These are phyloP conservation scores for Tetracladium setigerum DNA, from an alignment of 495 filamentous ascomycete genomes.

Conservation along the genomic window DNA sequence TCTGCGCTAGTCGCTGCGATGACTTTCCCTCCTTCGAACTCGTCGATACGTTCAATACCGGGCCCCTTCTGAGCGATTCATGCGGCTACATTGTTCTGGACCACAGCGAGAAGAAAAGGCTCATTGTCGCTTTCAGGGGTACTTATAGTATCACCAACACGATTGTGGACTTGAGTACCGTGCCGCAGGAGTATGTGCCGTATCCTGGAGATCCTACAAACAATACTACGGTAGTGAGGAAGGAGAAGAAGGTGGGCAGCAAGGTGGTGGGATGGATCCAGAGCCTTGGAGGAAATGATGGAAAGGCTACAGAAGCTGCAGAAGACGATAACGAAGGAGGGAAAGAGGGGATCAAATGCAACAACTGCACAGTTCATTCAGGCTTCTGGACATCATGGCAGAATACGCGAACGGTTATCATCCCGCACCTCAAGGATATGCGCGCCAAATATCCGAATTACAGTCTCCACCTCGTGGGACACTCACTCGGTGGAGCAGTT, in stretches of 20 bases:
- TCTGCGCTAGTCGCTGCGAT: constrained; percentile 72
- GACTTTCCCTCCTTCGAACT: constrained; percentile 77
- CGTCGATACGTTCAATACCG: constrained; percentile 84
- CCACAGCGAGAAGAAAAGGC: constrained; percentile 40
- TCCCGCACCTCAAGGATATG: constrained; percentile 46
- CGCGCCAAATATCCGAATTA: constrained; percentile 57
- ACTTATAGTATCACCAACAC: constrained; percentile 91
- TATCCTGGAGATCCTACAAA: constrained; percentile 51
- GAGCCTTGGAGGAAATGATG: neutral
- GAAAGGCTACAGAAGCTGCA: neutral
- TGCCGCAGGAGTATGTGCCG: constrained; percentile 84
- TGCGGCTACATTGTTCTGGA: constrained; percentile 91
- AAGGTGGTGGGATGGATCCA: neutral
- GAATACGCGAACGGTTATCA: constrained; percentile 55
- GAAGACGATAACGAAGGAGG: constrained; percentile 5
- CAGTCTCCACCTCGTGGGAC: constrained; percentile 65
- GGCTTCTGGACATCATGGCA: constrained; percentile 84
- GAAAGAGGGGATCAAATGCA: constrained; percentile 42
- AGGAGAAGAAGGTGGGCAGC: too few species aligned
- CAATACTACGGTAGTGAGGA: neutral
- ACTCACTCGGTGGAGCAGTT: constrained; percentile 89
- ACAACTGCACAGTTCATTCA: constrained; percentile 83
- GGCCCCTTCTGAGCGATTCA: constrained; percentile 76
- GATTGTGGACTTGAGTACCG: constrained; percentile 76
- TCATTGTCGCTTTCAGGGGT: constrained; percentile 90